Evolutionary conservation across 1,139 yeast species (phyloP).

Genomic region (Diutina scorzettiae): DNA sequence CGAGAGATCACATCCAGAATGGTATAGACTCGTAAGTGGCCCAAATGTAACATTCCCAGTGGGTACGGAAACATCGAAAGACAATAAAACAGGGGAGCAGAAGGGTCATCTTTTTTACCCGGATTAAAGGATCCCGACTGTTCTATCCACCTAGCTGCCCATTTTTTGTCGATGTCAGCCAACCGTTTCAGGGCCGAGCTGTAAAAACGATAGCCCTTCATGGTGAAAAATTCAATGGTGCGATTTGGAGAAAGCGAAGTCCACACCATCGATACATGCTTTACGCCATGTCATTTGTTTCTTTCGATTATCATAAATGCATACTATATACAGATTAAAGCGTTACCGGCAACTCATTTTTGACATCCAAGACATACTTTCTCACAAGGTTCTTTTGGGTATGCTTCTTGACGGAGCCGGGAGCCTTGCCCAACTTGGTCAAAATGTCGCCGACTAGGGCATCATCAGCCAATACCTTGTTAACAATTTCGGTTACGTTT

Average conservation of each 20-base stretch:
- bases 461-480: neutral
- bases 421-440: constrained; percentile 5
- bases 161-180: constrained; percentile 31
- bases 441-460: neutral
- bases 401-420: constrained; percentile 4
- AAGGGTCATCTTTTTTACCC: constrained; percentile 17
- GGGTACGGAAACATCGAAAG: constrained; percentile 95
- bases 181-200: neutral
- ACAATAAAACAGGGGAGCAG: constrained; percentile 43
- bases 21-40: constrained; percentile 86
- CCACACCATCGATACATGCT: too few species aligned
- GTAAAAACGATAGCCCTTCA: too few species aligned
- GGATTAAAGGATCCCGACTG: constrained; percentile 34
- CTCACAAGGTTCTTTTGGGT: constrained; percentile 1
- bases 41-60: constrained; percentile 84
- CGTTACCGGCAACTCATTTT: constrained; percentile 2
- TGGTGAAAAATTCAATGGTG: too few species aligned
- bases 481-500: neutral
- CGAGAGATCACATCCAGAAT: constrained; percentile 78
- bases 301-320: neutral
- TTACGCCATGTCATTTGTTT: neutral
- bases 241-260: too few species aligned
- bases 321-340: constrained; percentile 4
- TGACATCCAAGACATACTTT: constrained; percentile 4
- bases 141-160: constrained; percentile 41